A percentile compares a stretch with the other conserved stretches of the same genome.
phyloP scores from a whole-genome alignment of 2,329 filamentous ascomycete species.

The Fusarium sp. region DNA sequence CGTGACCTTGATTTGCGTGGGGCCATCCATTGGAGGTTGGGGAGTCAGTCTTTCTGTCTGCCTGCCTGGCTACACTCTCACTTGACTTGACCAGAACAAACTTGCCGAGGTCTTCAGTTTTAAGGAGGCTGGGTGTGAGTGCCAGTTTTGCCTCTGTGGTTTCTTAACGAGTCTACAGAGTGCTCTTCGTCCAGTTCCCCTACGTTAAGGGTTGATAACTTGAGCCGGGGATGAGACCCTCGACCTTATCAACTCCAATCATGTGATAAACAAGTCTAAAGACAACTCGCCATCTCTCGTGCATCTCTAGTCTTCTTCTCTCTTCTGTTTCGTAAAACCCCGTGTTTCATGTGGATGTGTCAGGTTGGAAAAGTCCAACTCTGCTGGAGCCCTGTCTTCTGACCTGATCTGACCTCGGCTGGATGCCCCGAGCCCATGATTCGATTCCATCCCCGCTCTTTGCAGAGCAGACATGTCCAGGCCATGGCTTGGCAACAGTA shows the following conservation, averaged over 20 bases:
- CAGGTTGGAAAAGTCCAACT: not conserved
- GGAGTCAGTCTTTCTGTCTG: not conserved
- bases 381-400: not conserved
- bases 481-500: not conserved
- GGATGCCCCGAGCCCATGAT: not conserved
- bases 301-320: not conserved
- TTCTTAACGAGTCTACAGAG: not conserved
- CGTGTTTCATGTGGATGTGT: not conserved
- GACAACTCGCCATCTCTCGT: not conserved
- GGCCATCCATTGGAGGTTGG: not conserved
- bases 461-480: not conserved
- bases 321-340: not conserved
- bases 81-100: not conserved
- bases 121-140: not conserved
- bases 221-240: not conserved
- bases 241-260: not conserved
- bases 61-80: not conserved
- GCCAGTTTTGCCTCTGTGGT: not conserved
- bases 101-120: not conserved
- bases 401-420: not conserved
- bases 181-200: not conserved
- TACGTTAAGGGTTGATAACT: not conserved
- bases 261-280: not conserved
- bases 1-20: not conserved
- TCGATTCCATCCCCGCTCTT: not conserved